phyloP scores from a whole-genome alignment of 345 rosid species.

The Angophora floribunda region DNA sequence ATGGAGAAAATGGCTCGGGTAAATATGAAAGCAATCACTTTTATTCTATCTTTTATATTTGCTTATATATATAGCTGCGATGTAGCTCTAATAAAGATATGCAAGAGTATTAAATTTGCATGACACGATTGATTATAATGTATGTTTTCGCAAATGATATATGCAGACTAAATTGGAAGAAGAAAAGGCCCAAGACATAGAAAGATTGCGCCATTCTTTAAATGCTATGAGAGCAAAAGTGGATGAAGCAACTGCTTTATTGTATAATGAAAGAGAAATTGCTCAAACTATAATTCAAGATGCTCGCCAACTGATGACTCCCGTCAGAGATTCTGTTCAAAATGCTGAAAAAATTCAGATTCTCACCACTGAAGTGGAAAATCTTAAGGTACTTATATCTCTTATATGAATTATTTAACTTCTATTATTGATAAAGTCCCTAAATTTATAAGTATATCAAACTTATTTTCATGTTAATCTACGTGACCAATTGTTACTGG shows the following conservation, averaged over 20 bases:
- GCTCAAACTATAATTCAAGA: constrained; percentile 17
- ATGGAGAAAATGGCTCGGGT: not conserved
- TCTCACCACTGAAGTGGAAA: constrained; percentile 43
- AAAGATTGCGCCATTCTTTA: constrained; percentile 2
- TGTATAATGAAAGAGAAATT: constrained; percentile 5
- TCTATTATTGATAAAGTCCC: not conserved
- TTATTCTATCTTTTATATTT: not conserved
- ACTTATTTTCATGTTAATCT: not conserved
- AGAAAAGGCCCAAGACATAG: constrained; percentile 1
- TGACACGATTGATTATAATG: not conserved
- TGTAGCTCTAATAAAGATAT: not conserved
- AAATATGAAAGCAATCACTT: not conserved
- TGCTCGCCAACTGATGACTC: constrained; percentile 5
- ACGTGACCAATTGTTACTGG: not conserved
- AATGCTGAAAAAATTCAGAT: constrained; percentile 33
- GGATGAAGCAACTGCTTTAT: constrained; percentile 5
- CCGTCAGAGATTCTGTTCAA: constrained; percentile 5
- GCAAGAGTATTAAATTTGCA: not conserved
- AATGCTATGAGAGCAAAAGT: constrained; percentile 4
- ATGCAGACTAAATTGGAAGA: constrained; percentile 1
- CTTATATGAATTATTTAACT: not conserved
- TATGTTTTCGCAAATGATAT: not conserved
- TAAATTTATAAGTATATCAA: not conserved
- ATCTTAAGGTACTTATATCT: constrained; percentile 47
- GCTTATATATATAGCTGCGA: not conserved